Evolutionary conservation across 1,284 basidiomycete genomes (phyloP), one percentile per base, ranked within the genome.

Genomic region (Athelia sp.): DNA sequence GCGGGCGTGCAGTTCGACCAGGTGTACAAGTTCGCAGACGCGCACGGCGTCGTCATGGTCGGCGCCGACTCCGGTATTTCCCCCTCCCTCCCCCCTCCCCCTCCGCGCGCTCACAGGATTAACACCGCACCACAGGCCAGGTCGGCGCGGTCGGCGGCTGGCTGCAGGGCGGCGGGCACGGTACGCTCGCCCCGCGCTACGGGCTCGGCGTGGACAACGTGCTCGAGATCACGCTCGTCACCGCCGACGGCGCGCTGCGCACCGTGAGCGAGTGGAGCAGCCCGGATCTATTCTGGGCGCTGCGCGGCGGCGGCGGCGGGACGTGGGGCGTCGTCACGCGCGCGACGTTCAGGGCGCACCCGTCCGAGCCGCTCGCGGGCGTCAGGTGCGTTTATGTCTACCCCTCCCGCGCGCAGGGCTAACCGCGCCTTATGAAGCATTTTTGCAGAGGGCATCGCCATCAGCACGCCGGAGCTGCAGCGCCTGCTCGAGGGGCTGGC

Each of bases 251-350:
- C 10, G 52, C 59, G 2, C 56, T 62, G 38, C 54, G 69, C 32
- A 64, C 59, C 15, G 70, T 61, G 17, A 75, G 74, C 50, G 50
- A 60, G 3, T 56, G 64, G 50, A 53, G 60, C n/a, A 61, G 74
- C 54, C 3, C 62, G 0, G 69, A 74, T 50, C 60, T 79, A 4
- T 80, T 78, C 60, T 79, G 74, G 70, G 75, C 76, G 0, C 56
- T 79, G 46, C 68, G 73, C 21, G 78, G 77, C 1, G 76, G 78
- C n/a, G n/a, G n/a, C n/a, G n/a, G n/a, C n/a, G n/a, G n/a, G n/a
- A n/a, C n/a, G n/a, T n/a, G n/a, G n/a, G n/a, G n/a, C n/a, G n/a
- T n/a, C n/a, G n/a, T n/a, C n/a, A n/a, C n/a, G n/a, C n/a, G n/a
- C n/a, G n/a, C n/a, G n/a, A n/a, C n/a, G n/a, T n/a, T n/a, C n/a